Conservation (phyloP, 116 monocot genomes). For the Dioscorea cayenensis region DNA sequence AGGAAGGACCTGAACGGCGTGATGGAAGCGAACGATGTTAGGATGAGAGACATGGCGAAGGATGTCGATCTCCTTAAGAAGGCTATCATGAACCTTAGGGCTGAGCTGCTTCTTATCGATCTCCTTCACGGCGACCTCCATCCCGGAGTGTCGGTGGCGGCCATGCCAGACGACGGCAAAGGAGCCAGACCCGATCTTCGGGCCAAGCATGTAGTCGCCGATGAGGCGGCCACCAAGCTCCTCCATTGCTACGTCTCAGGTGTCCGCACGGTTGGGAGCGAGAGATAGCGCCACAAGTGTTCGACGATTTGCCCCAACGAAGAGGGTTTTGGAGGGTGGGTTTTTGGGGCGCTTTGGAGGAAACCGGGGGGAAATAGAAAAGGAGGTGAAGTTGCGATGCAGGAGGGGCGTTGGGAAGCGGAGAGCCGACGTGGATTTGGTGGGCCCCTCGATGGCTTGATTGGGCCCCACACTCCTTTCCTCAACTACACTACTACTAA, state of each 20-base stretch:
- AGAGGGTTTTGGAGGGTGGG: no score
- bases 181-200: slow-evolving; percentile 33
- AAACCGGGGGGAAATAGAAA: background rate
- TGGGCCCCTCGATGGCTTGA: background rate
- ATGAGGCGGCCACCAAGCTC: slow-evolving; percentile 11
- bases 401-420: background rate
- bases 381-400: background rate
- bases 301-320: no score
- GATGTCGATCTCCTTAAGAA: slow-evolving; percentile 40
- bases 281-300: no score
- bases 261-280: background rate
- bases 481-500: no score
- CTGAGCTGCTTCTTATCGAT: slow-evolving; percentile 25
- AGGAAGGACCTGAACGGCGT: slow-evolving; percentile 30
- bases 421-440: background rate
- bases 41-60: slow-evolving; percentile 37
- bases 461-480: no score
- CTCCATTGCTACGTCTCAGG: background rate
- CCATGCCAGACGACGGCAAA: slow-evolving; percentile 46
- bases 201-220: slow-evolving; percentile 40
- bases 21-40: slow-evolving; percentile 31
- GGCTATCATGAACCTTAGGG: slow-evolving; percentile 27
- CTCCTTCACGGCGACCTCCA: slow-evolving; percentile 50
- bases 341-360: no score
- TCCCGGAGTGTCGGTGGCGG: slow-evolving; percentile 21